Conservation (phyloP, 1,284 basidiomycete genomes). For the Cutaneotrichosporon cutaneum region DNA sequence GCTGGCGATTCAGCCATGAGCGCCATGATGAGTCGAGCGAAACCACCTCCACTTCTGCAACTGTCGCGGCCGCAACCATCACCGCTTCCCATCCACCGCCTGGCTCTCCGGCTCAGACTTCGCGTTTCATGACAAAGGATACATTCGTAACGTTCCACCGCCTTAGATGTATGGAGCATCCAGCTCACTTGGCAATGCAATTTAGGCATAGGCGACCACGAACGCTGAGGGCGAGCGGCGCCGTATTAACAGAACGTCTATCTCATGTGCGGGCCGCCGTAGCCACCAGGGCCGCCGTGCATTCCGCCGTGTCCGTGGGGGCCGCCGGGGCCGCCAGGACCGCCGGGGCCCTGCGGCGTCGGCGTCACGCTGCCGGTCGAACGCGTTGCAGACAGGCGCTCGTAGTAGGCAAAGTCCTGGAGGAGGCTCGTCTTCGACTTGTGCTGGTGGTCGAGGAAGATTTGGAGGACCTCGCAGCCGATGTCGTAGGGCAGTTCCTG, state of each 20-base stretch:
- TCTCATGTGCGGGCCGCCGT: neutral
- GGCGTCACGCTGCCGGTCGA: slow-evolving; percentile 5
- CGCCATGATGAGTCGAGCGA: no score
- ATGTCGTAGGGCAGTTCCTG: slow-evolving; percentile 83
- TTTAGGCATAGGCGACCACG: no score
- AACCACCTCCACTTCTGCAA: no score
- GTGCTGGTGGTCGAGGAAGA: slow-evolving; percentile 81
- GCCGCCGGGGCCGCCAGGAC: slow-evolving; percentile 2
- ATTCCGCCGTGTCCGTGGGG: neutral
- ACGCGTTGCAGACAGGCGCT: slow-evolving; percentile 50
- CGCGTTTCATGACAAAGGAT: slow-evolving; percentile 1
- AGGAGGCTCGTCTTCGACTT: slow-evolving; percentile 79
- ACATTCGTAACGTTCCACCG: slow-evolving; percentile 7
- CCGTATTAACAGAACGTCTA: neutral
- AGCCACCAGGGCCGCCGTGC: slow-evolving; percentile 2
- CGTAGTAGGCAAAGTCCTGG: slow-evolving; percentile 92
- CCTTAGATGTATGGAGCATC: slow-evolving; percentile 1
- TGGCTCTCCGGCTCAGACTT: no score
- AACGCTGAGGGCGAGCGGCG: neutral
- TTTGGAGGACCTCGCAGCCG: slow-evolving; percentile 88
- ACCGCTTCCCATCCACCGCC: no score
- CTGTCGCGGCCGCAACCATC: no score
- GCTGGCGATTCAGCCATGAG: no score
- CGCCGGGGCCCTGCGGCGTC: neutral
- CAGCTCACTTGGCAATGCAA: neutral